Evolutionary conservation across 2,329 filamentous ascomycete genomes (phyloP).

Genomic region (Stemphylium lycopersici): DNA sequence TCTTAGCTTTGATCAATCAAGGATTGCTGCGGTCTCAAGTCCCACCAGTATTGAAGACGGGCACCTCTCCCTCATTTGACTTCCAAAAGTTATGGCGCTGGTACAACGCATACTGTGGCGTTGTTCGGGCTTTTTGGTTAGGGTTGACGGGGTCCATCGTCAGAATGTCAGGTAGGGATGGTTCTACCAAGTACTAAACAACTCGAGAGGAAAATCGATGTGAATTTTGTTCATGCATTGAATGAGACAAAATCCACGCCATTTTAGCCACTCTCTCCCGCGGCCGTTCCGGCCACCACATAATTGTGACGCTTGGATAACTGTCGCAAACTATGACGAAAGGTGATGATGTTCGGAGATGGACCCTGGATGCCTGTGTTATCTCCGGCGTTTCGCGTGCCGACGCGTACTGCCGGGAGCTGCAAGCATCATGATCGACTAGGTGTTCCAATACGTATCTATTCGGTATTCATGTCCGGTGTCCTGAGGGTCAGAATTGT

Average conservation of each 20-base stretch:
- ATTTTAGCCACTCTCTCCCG: background rate
- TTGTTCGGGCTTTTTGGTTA: slow-evolving; percentile 57
- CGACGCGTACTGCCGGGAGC: background rate
- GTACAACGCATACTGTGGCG: slow-evolving; percentile 62
- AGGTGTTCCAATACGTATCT: background rate
- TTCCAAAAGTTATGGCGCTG: slow-evolving; percentile 63
- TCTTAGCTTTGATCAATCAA: background rate
- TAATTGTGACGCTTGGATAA: slow-evolving; percentile 15
- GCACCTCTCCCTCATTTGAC: slow-evolving; percentile 56
- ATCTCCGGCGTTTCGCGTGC: slow-evolving; percentile 6
- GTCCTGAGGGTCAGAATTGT: background rate
- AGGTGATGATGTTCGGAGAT: slow-evolving; percentile 10
- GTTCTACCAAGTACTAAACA: background rate
- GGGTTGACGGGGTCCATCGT: slow-evolving; percentile 59
- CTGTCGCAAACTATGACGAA: slow-evolving; percentile 13
- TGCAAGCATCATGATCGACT: background rate
- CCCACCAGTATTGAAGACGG: slow-evolving; percentile 60
- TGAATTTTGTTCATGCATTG: background rate
- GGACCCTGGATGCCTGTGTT: slow-evolving; percentile 6
- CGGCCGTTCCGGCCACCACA: background rate
- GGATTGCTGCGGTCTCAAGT: background rate
- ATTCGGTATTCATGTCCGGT: background rate
- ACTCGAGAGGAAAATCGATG: background rate
- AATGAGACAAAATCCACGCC: background rate
- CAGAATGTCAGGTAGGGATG: background rate